phyloP scores from a whole-genome alignment of 2,329 filamentous ascomycete genomes.

The Fonsecaea nubica region DNA sequence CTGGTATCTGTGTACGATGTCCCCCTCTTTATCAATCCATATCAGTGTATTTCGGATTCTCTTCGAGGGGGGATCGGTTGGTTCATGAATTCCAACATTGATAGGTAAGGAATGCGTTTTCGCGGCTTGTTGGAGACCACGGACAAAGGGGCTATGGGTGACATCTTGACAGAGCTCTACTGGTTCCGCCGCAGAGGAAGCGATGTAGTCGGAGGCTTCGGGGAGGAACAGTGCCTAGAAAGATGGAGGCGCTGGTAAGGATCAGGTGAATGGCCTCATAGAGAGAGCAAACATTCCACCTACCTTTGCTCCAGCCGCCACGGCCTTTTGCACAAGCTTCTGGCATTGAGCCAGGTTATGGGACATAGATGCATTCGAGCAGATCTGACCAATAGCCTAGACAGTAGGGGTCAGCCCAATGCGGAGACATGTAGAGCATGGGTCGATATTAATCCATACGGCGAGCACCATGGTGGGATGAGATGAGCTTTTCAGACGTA shows the following conservation, averaged over 20 bases:
- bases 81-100: slow-evolving; percentile 87
- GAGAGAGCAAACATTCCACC: slow-evolving; percentile 16
- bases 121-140: slow-evolving; percentile 74
- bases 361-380: slow-evolving; percentile 77
- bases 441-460: slow-evolving; percentile 27
- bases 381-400: slow-evolving; percentile 87
- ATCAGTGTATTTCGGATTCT: slow-evolving; percentile 69
- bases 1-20: slow-evolving; percentile 72
- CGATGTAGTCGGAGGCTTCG: slow-evolving; percentile 90
- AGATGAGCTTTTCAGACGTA: not conserved
- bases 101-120: slow-evolving; percentile 69
- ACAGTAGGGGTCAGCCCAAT: slow-evolving; percentile 21
- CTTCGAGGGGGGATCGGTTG: slow-evolving; percentile 56
- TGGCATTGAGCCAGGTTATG: slow-evolving; percentile 83
- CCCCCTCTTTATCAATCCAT: slow-evolving; percentile 69
- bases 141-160: slow-evolving; percentile 72
- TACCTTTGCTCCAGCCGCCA: slow-evolving; percentile 78
- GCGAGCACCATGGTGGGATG: slow-evolving; percentile 36
- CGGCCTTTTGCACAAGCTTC: slow-evolving; percentile 73
- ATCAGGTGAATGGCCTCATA: slow-evolving; percentile 27
- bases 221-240: slow-evolving; percentile 81
- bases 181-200: slow-evolving; percentile 69
- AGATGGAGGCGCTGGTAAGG: slow-evolving; percentile 19
- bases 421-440: not conserved
- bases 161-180: slow-evolving; percentile 73